Conservation (phyloP, 1,284 basidiomycete species). For the Trichosporon sp. region DNA sequence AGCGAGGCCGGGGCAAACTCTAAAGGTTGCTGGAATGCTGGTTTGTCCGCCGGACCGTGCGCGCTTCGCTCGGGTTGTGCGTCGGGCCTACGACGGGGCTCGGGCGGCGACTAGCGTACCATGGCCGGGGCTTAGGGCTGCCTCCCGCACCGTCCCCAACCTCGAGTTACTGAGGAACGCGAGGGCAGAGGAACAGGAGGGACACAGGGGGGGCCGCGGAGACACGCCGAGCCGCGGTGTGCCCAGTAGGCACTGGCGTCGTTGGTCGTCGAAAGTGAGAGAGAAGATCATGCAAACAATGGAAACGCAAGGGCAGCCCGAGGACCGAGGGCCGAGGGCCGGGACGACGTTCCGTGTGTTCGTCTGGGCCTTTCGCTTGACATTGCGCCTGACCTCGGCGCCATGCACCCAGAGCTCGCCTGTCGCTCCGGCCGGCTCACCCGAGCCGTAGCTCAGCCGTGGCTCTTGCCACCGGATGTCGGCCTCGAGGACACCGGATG, state of each 20-base stretch:
- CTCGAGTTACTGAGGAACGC: background rate
- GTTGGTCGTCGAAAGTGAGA: background rate
- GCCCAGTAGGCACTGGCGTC: background rate
- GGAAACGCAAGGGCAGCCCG: background rate
- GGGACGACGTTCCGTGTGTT: background rate
- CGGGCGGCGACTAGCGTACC: background rate
- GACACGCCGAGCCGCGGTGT: background rate
- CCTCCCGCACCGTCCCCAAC: background rate
- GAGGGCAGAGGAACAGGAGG: background rate
- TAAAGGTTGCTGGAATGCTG: slow-evolving; percentile 22
- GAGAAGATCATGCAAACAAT: background rate
- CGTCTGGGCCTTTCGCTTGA: background rate
- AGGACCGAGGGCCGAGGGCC: background rate
- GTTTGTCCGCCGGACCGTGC: slow-evolving; percentile 25
- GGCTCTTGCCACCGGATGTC: background rate
- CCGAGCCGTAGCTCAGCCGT: background rate
- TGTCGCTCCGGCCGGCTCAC: background rate
- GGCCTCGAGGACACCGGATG: background rate
- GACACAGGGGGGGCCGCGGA: background rate
- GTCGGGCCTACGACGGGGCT: slow-evolving; percentile 5
- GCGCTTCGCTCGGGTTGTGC: slow-evolving; percentile 36
- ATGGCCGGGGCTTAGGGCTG: background rate
- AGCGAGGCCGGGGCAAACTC: slow-evolving; percentile 2
- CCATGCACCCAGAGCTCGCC: no score
- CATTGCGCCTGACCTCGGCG: no score